These are phyloP conservation scores for Aureobasidium sp. DNA, from an alignment of 2,329 filamentous ascomycete species.

Conservation along the genomic window DNA sequence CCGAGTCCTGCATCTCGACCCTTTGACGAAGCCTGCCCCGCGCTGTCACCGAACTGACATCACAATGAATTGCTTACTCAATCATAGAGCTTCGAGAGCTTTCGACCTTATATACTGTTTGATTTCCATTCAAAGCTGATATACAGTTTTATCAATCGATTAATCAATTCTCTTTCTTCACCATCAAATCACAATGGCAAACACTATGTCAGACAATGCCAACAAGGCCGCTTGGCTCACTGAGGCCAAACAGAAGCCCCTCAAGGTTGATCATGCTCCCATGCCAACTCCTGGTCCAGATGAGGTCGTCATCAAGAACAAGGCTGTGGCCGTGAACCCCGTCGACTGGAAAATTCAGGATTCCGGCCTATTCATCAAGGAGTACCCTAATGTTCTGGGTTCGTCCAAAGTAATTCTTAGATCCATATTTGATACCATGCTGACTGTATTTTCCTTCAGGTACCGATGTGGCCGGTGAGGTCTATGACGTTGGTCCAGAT, in stretches of 20 bases:
- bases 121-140: background rate
- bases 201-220: slow-evolving; percentile 6
- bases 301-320: slow-evolving; percentile 31
- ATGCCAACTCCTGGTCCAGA: slow-evolving; percentile 28
- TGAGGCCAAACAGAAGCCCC: slow-evolving; percentile 12
- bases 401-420: too few relatives aligned
- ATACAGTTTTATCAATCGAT: background rate
- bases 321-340: slow-evolving; percentile 34
- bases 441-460: background rate
- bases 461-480: slow-evolving; percentile 31
- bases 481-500: slow-evolving; percentile 34
- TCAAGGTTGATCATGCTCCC: slow-evolving; percentile 25
- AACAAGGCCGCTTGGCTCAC: slow-evolving; percentile 20
- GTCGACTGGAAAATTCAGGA: slow-evolving; percentile 35
- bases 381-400: slow-evolving; percentile 32
- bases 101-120: background rate
- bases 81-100: background rate
- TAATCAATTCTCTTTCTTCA: too few relatives aligned
- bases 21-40: background rate
- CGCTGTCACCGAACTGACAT: background rate
- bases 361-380: slow-evolving; percentile 27
- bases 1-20: background rate
- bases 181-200: slow-evolving; percentile 13
- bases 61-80: background rate
- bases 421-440: background rate